Percentiles rank a stretch among this genome's conserved stretches.
Evolutionary conservation across 1,284 basidiomycete species (phyloP).

Genomic region (Phylloporus sp.): DNA sequence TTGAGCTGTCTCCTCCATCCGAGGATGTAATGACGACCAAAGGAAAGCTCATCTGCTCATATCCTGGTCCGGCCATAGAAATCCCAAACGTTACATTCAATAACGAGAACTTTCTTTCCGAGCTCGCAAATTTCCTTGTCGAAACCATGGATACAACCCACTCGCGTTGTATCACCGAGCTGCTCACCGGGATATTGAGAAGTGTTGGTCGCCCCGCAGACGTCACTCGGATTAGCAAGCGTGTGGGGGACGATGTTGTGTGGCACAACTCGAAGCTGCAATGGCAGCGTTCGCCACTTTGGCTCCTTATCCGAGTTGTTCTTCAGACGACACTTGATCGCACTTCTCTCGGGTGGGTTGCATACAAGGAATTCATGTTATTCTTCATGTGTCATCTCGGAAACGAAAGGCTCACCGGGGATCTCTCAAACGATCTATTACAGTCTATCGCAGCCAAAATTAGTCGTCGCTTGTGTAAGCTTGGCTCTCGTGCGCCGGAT

Average conservation of each 20-base stretch:
- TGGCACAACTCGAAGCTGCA: not conserved
- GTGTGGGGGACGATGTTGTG: not conserved
- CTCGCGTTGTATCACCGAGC: not conserved
- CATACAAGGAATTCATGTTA: slow-evolving; percentile 59
- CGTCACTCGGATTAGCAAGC: not conserved
- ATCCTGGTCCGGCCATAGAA: slow-evolving; percentile 44
- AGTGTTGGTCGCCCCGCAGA: not conserved
- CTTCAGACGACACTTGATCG: not conserved
- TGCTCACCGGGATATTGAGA: not conserved
- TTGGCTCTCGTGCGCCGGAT: slow-evolving; percentile 30
- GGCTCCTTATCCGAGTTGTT: slow-evolving; percentile 5
- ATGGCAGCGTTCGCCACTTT: slow-evolving; percentile 1
- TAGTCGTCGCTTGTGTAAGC: slow-evolving; percentile 46
- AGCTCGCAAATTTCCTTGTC: slow-evolving; percentile 40
- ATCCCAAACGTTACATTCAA: slow-evolving; percentile 28
- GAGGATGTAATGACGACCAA: slow-evolving; percentile 35
- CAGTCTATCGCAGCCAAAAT: not conserved
- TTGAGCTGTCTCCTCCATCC: slow-evolving; percentile 40
- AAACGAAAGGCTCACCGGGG: slow-evolving; percentile 18
- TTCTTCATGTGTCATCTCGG: slow-evolving; percentile 48
- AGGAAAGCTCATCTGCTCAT: slow-evolving; percentile 47
- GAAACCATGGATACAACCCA: not conserved
- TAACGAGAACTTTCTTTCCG: slow-evolving; percentile 29
- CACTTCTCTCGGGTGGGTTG: slow-evolving; percentile 5
- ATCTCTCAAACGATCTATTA: slow-evolving; percentile 42